A percentile compares a stretch with the other conserved stretches of the same genome.
Conservation (phyloP, 495 filamentous ascomycete genomes). For the Copromyces sp. region DNA sequence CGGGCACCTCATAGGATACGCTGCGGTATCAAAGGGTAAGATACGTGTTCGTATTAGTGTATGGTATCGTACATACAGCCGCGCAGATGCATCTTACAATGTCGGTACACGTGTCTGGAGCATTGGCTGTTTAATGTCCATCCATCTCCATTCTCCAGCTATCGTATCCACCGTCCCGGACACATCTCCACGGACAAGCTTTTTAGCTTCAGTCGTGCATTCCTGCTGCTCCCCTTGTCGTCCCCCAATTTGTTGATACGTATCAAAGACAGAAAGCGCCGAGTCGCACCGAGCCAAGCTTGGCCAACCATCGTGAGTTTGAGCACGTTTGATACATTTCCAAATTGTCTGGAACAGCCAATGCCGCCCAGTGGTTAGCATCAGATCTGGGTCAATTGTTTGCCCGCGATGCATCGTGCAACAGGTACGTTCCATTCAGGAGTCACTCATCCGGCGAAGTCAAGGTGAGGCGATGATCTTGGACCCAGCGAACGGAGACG, state of each 20-base stretch:
- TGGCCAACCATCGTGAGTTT: not conserved
- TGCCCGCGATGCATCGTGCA: not conserved
- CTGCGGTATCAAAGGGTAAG: not conserved
- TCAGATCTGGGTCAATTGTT: not conserved
- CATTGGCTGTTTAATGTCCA: not conserved
- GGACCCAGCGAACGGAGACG: not conserved
- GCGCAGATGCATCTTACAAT: not conserved
- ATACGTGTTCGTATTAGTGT: not conserved
- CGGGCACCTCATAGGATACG: not conserved
- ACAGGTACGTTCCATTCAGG: not conserved
- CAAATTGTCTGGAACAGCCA: not conserved
- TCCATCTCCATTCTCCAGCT: not conserved
- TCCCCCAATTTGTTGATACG: not conserved
- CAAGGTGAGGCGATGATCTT: not conserved
- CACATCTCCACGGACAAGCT: not conserved
- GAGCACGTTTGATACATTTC: not conserved
- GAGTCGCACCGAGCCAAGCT: not conserved
- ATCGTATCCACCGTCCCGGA: not conserved
- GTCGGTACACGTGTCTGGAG: not conserved
- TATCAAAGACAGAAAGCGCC: not conserved
- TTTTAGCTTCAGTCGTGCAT: not conserved
- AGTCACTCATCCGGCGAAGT: not conserved
- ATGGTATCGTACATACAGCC: not conserved
- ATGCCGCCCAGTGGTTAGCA: not conserved
- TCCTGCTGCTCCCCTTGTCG: not conserved